Percentiles rank a stretch among this genome's conserved stretches.
Evolutionary conservation across 768 basidiomycete genomes (phyloP).

Genomic region (Leccinum rimulosum): DNA sequence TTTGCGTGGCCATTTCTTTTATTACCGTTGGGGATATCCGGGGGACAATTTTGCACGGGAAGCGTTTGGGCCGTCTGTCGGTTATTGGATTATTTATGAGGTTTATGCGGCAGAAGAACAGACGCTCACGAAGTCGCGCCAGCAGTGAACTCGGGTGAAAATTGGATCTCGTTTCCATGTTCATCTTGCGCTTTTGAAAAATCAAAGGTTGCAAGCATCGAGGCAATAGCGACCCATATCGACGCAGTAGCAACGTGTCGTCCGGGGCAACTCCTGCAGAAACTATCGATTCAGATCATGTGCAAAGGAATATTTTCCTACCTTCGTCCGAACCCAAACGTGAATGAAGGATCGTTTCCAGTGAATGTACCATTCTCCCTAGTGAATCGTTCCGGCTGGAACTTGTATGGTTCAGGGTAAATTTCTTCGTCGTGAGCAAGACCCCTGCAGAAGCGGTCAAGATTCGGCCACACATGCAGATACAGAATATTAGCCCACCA

Average conservation of each 20-base stretch:
- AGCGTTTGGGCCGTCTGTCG: conserved; percentile 22
- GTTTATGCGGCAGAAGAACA: not conserved
- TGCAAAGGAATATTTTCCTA: not conserved
- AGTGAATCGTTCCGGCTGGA: conserved; percentile 40
- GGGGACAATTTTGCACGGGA: conserved; percentile 23
- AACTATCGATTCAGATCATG: not conserved
- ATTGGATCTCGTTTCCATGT: conserved; percentile 20
- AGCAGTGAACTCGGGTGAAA: conserved; percentile 21
- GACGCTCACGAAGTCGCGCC: conserved; percentile 20
- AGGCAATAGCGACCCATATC: conserved; percentile 25
- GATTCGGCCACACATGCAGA: not conserved
- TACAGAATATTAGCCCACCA: conserved; percentile 15
- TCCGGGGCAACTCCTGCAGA: conserved; percentile 23
- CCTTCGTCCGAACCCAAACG: conserved; percentile 30
- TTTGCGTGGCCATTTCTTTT: conserved; percentile 12
- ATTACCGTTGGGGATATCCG: conserved; percentile 9
- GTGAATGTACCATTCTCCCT: conserved; percentile 17
- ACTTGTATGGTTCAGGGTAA: conserved; percentile 40
- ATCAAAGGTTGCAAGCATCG: conserved; percentile 25
- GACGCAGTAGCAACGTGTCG: conserved; percentile 22
- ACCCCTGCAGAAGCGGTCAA: conserved; percentile 28
- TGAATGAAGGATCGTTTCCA: conserved; percentile 3
- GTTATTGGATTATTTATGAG: not conserved
- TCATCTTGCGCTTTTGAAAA: conserved; percentile 24
- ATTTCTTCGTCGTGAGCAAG: conserved; percentile 37